Percentiles rank a stretch among this genome's conserved stretches.
phyloP scores from a whole-genome alignment of 2,329 filamentous ascomycete species.

The Phyllosticta citrichinensis region DNA sequence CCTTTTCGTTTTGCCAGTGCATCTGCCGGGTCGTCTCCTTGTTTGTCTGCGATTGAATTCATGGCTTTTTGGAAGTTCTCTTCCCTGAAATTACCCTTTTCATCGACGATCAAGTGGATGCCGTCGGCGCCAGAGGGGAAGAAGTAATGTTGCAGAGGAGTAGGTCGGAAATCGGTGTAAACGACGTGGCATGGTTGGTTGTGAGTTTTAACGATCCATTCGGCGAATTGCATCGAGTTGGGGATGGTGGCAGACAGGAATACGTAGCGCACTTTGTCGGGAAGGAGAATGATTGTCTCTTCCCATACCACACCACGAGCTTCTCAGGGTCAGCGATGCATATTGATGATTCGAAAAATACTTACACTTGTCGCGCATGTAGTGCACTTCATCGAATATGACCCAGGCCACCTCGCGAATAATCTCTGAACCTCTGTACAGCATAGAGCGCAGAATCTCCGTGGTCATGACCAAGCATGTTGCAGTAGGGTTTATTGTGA shows the following conservation, averaged over 20 bases:
- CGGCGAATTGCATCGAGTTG: conserved; percentile 97
- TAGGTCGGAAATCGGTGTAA: conserved; percentile 96
- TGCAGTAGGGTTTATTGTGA: conserved; percentile 97
- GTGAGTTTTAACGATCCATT: conserved; percentile 98
- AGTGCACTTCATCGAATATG: conserved; percentile 96
- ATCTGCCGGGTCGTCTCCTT: conserved; percentile 74
- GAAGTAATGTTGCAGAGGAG: conserved; percentile 94
- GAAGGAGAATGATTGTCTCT: conserved; percentile 94
- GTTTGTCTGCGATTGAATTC: conserved; percentile 76
- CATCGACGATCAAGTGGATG: conserved; percentile 88
- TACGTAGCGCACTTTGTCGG: conserved; percentile 97
- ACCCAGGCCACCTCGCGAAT: conserved; percentile 99
- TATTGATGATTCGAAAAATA: not conserved
- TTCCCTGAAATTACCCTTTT: conserved; percentile 92
- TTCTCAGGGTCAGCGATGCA: conserved; percentile 12
- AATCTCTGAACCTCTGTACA: conserved; percentile 96
- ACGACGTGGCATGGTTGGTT: conserved; percentile 97
- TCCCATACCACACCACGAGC: conserved; percentile 95
- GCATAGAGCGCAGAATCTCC: conserved; percentile 96
- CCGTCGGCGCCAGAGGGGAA: conserved; percentile 88
- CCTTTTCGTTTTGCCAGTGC: conserved; percentile 71
- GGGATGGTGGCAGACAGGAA: conserved; percentile 97
- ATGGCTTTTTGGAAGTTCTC: conserved; percentile 97
- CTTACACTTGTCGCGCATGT: conserved; percentile 77
- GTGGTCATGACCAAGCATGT: conserved; percentile 99